A percentile compares a stretch with the other conserved stretches of the same genome.
phyloP scores from a whole-genome alignment of 2,329 filamentous ascomycete genomes.

The Calonectria leucothoes region DNA sequence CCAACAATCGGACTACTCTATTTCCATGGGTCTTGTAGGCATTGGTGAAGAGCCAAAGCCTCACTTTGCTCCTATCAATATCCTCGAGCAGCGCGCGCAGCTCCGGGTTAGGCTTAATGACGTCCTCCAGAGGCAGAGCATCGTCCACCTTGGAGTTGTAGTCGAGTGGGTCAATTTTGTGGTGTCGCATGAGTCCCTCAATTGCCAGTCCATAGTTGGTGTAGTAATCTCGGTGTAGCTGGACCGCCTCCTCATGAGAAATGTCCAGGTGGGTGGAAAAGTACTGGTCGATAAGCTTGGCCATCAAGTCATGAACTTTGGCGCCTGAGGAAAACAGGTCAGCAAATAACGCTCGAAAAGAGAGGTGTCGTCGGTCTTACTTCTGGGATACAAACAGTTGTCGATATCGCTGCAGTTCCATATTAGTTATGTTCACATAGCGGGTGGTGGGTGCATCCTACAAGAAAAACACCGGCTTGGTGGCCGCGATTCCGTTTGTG shows the following conservation, averaged over 20 bases:
- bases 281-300: conserved; percentile 77
- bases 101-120: conserved; percentile 83
- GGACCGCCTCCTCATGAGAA: conserved; percentile 80
- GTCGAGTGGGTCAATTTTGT: conserved; percentile 93
- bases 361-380: conserved; percentile 60
- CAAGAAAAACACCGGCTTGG: conserved; percentile 59
- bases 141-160: conserved; percentile 97
- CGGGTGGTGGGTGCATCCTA: conserved; percentile 34
- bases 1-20: conserved; percentile 83
- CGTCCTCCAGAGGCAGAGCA: conserved; percentile 85
- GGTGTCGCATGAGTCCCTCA: conserved; percentile 91
- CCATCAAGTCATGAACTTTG: conserved; percentile 91
- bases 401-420: conserved; percentile 89
- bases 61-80: conserved; percentile 86
- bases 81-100: conserved; percentile 82
- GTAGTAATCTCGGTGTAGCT: conserved; percentile 93
- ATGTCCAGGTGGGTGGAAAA: conserved; percentile 79
- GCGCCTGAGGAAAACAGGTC: conserved; percentile 61
- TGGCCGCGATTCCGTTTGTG: conserved; percentile 47
- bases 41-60: conserved; percentile 95
- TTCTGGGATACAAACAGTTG: conserved; percentile 95
- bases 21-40: conserved; percentile 91
- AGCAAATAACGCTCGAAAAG: conserved; percentile 4
- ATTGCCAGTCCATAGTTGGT: conserved; percentile 97
- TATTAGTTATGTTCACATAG: conserved; percentile 17